A percentile compares a stretch with the other conserved stretches of the same genome.
These are phyloP conservation scores for Mortierella alpina DNA, from an alignment of 192 early-diverging fungal genomes.

Conservation along the genomic window DNA sequence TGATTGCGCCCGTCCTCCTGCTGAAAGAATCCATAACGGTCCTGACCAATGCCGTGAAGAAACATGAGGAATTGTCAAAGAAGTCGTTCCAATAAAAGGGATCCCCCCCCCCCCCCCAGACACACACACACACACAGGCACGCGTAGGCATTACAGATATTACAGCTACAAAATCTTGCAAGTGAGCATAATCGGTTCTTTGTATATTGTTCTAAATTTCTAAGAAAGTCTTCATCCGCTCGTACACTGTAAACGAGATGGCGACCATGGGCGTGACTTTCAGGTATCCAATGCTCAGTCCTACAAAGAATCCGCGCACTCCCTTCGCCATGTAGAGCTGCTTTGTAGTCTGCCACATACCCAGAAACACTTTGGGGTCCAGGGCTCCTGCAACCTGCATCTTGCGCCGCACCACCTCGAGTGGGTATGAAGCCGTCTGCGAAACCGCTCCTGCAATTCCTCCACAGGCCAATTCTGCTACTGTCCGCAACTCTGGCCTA, in stretches of 20 bases:
- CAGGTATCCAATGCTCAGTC: constrained; percentile 94
- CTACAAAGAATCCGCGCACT: constrained; percentile 91
- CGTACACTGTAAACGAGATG: constrained; percentile 89
- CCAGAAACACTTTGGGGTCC: constrained; percentile 64
- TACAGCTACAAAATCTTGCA: too few species aligned
- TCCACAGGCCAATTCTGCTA: constrained; percentile 84
- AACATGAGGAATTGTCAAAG: too few species aligned
- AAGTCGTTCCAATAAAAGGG: too few species aligned
- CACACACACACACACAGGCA: too few species aligned
- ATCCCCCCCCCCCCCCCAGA: too few species aligned
- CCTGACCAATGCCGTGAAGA: constrained; percentile 1
- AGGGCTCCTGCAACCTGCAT: constrained; percentile 84
- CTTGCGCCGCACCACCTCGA: constrained; percentile 89
- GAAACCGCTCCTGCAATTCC: constrained; percentile 86
- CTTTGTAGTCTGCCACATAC: constrained; percentile 66
- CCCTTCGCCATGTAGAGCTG: constrained; percentile 76
- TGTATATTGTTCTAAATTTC: constrained; percentile 25
- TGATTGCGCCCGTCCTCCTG: constrained; percentile 68
- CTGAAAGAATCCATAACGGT: constrained; percentile 35
- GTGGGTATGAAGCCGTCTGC: constrained; percentile 90
- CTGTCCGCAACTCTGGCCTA: constrained; percentile 66
- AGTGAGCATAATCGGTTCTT: too few species aligned
- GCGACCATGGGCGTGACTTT: constrained; percentile 96
- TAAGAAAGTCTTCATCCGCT: constrained; percentile 74
- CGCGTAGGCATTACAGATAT: too few species aligned